Conservation (phyloP, 208 protist species). For the Angomonas deanei region DNA sequence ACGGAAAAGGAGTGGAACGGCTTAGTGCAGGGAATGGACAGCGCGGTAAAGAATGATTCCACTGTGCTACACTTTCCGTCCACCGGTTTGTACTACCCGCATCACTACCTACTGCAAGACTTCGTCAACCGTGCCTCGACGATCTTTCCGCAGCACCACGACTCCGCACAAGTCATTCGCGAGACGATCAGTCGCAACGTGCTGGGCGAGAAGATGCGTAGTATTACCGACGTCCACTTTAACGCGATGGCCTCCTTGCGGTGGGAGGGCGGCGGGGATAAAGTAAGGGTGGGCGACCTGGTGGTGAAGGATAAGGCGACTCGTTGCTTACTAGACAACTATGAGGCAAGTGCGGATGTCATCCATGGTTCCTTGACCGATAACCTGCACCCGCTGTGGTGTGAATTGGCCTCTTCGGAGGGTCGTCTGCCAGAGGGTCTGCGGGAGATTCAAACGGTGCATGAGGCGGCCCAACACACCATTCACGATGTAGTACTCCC, state of each 20-base stretch:
- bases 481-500: slow-evolving; percentile 70
- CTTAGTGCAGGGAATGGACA: slow-evolving; percentile 25
- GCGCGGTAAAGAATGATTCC: slow-evolving; percentile 32
- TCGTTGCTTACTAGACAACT: slow-evolving; percentile 24
- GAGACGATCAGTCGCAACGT: slow-evolving; percentile 51
- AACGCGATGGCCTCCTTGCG: slow-evolving; percentile 73
- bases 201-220: slow-evolving; percentile 61
- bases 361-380: slow-evolving; percentile 55
- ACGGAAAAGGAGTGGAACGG: slow-evolving; percentile 32
- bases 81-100: slow-evolving; percentile 71
- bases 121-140: slow-evolving; percentile 58
- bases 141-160: slow-evolving; percentile 37
- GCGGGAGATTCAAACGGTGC: too few relatives aligned
- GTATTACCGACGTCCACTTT: slow-evolving; percentile 72
- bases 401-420: slow-evolving; percentile 12
- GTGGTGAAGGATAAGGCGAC: slow-evolving; percentile 7
- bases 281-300: slow-evolving; percentile 54
- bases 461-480: slow-evolving; percentile 36
- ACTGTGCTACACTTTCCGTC: slow-evolving; percentile 29
- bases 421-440: too few relatives aligned
- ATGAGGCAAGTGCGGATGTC: slow-evolving; percentile 61
- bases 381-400: slow-evolving; percentile 43
- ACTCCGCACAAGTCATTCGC: slow-evolving; percentile 70
- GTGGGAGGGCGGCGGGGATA: slow-evolving; percentile 32
- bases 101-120: slow-evolving; percentile 67